A percentile compares a stretch with the other conserved stretches of the same genome.
Conservation (phyloP, 2,329 filamentous ascomycete species). For the Aureobasidium sp. region DNA sequence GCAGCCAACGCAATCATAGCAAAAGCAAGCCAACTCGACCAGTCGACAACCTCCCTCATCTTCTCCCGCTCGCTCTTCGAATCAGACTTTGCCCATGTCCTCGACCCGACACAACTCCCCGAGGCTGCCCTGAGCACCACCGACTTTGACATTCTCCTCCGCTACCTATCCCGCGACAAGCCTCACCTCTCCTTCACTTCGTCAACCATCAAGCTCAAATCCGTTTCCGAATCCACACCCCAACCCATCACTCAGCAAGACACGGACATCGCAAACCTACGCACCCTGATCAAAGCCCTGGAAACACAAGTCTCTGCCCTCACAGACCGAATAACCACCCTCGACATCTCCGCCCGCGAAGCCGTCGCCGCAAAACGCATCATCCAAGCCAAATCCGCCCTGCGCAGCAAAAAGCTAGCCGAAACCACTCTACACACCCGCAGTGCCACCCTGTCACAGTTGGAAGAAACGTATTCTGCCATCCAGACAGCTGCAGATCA, state of each 20-base stretch:
- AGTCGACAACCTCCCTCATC: constrained; percentile 26
- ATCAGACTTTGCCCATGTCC: constrained; percentile 19
- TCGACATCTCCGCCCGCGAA: constrained; percentile 52
- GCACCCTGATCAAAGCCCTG: constrained; percentile 61
- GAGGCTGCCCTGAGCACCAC: constrained; percentile 29
- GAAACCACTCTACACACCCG: constrained; percentile 65
- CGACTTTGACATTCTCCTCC: constrained; percentile 35
- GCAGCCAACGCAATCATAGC: constrained; percentile 35
- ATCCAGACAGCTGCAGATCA: constrained; percentile 82
- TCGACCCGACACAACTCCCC: not conserved
- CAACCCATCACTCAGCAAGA: constrained; percentile 66
- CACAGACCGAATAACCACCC: constrained; percentile 41
- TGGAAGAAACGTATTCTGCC: constrained; percentile 74
- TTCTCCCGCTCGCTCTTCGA: constrained; percentile 25
- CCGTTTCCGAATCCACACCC: constrained; percentile 36
- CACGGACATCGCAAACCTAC: constrained; percentile 68
- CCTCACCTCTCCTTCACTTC: constrained; percentile 22
- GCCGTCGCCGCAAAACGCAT: constrained; percentile 67
- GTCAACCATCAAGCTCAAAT: constrained; percentile 64
- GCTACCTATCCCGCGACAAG: constrained; percentile 41
- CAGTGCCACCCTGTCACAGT: constrained; percentile 63
- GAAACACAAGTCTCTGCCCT: constrained; percentile 58
- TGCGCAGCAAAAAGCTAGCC: constrained; percentile 74
- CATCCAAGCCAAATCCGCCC: constrained; percentile 63
- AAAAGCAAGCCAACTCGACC: constrained; percentile 23